A percentile compares a stretch with the other conserved stretches of the same genome.
These are phyloP conservation scores for Thoreauomyces humboldtii DNA, from an alignment of 192 early-diverging fungal genomes.

Conservation along the genomic window DNA sequence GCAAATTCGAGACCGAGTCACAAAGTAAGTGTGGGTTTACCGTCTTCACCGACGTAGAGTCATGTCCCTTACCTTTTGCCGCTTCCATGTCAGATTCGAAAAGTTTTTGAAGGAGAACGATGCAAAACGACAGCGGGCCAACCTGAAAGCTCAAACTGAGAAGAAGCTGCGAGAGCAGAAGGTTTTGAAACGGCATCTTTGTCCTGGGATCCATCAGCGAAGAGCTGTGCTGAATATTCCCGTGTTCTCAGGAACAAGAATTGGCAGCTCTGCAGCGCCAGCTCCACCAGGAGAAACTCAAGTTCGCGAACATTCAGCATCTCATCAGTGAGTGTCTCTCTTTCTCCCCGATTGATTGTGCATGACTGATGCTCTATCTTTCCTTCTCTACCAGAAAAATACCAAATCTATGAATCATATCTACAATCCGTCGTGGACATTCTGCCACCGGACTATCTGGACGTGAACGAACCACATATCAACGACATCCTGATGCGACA, in stretches of 20 bases:
- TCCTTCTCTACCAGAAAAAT: conserved; percentile 49
- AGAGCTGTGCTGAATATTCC: background rate
- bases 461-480: conserved; percentile 63
- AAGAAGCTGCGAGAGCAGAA: conserved; percentile 56
- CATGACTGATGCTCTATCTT: background rate
- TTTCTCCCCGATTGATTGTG: background rate
- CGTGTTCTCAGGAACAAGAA: conserved; percentile 47
- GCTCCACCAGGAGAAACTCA: conserved; percentile 44
- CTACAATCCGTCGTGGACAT: conserved; percentile 57
- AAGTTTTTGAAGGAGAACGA: conserved; percentile 68
- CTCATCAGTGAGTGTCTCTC: conserved; percentile 58
- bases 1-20: conserved; percentile 58
- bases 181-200: too few relatives aligned
- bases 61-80: too few relatives aligned
- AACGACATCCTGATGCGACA: conserved; percentile 62
- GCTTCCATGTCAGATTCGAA: too few relatives aligned
- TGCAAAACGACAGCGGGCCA: conserved; percentile 60
- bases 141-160: conserved; percentile 54
- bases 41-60: too few relatives aligned
- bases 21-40: too few relatives aligned
- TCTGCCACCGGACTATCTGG: conserved; percentile 58
- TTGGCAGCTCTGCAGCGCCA: conserved; percentile 33
- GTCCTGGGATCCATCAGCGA: background rate
- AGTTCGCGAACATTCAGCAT: conserved; percentile 41
- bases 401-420: conserved; percentile 57